Conservation (phyloP, 2,329 filamentous ascomycete species). For the Cladosporium sp. region DNA sequence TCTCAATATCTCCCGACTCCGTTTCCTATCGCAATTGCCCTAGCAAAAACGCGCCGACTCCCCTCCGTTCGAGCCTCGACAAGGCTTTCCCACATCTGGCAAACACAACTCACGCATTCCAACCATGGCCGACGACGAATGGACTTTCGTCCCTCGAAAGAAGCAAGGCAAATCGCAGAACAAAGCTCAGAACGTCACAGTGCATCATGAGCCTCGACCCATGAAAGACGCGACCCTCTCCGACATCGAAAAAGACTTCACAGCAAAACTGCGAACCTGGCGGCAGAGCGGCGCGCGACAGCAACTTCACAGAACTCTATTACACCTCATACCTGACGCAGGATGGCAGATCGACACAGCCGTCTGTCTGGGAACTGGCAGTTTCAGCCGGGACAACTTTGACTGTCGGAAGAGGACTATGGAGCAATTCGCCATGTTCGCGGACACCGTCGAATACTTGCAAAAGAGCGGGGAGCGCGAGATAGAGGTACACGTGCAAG, state of each 20-base stretch:
- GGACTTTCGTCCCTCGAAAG: constrained; percentile 9
- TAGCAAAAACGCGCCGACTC: too few species aligned
- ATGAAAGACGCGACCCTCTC: constrained; percentile 18
- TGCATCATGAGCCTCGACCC: not conserved
- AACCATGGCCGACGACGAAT: constrained; percentile 9
- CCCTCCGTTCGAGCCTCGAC: too few species aligned
- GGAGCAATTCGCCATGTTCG: constrained; percentile 30
- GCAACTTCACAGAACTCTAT: constrained; percentile 17
- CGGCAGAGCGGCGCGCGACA: constrained; percentile 19
- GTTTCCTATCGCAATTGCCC: too few species aligned
- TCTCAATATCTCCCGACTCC: too few species aligned
- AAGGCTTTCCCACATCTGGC: too few species aligned
- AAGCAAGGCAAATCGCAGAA: not conserved
- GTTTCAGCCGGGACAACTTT: constrained; percentile 28
- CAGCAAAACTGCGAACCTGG: constrained; percentile 21
- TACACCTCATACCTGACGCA: constrained; percentile 18
- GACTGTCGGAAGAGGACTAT: constrained; percentile 26
- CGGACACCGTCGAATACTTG: constrained; percentile 23
- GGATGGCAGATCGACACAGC: constrained; percentile 25
- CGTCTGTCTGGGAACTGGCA: constrained; percentile 28
- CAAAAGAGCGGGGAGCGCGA: not conserved
- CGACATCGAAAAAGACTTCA: constrained; percentile 19
- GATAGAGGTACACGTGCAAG: constrained; percentile 25
- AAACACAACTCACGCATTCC: too few species aligned
- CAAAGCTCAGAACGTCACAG: not conserved